A percentile compares a stretch with the other conserved stretches of the same genome.
phyloP scores from a whole-genome alignment of 2,329 filamentous ascomycete species.

The Ophiocordyceps robertsii region DNA sequence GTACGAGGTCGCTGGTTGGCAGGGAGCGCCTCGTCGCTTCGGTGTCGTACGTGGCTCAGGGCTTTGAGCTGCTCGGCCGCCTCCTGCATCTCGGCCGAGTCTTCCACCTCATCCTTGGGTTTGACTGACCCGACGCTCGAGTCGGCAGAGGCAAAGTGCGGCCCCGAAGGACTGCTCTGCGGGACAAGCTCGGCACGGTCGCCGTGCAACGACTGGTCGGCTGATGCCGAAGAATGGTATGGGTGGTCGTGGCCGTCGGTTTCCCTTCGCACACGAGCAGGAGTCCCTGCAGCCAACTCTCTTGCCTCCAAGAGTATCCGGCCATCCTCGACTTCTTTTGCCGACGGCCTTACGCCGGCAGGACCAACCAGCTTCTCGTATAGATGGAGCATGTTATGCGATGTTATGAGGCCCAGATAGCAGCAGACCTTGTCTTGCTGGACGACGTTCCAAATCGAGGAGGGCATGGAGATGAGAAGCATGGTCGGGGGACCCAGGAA shows the following conservation, averaged over 20 bases:
- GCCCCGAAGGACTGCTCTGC: slow-evolving; percentile 14
- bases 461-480: slow-evolving; percentile 52
- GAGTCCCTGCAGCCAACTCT: slow-evolving; percentile 26
- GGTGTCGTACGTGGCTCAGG: slow-evolving; percentile 46
- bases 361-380: slow-evolving; percentile 44
- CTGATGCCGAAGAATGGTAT: slow-evolving; percentile 10
- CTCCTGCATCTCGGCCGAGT: slow-evolving; percentile 57
- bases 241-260: slow-evolving; percentile 12
- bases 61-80: slow-evolving; percentile 55
- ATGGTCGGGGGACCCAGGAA: slow-evolving; percentile 54
- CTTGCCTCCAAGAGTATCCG: slow-evolving; percentile 41
- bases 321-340: slow-evolving; percentile 42
- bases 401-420: slow-evolving; percentile 51
- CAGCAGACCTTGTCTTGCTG: slow-evolving; percentile 55
- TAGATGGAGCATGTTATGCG: slow-evolving; percentile 52
- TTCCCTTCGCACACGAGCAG: slow-evolving; percentile 14
- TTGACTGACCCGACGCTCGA: slow-evolving; percentile 11
- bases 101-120: slow-evolving; percentile 30
- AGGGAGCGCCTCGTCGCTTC: slow-evolving; percentile 29
- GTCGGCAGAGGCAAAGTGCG: slow-evolving; percentile 8
- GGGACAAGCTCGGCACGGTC: slow-evolving; percentile 12
- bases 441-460: slow-evolving; percentile 48
- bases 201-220: slow-evolving; percentile 9
- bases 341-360: slow-evolving; percentile 28
- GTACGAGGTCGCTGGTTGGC: slow-evolving; percentile 19